Evolutionary conservation across 2,329 filamentous ascomycete genomes (phyloP).

Genomic region (Raffaelea albimanens): DNA sequence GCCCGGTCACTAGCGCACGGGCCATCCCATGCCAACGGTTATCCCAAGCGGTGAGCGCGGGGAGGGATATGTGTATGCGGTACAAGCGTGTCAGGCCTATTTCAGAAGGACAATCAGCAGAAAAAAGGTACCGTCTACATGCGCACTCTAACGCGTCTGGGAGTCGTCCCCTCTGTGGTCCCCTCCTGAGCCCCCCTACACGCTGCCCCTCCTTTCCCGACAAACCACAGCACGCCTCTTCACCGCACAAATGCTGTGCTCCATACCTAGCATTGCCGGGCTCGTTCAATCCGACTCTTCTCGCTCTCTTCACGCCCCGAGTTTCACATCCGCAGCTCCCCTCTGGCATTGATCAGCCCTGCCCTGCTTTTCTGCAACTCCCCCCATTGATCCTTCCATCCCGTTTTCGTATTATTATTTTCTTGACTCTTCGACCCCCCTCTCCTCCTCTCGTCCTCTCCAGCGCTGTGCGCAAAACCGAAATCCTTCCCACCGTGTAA

Average conservation of each 20-base stretch:
- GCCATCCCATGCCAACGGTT: background rate
- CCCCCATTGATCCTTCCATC: background rate
- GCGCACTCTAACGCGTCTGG: background rate
- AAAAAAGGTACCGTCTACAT: background rate
- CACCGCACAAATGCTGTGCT: constrained; percentile 10
- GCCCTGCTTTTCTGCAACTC: background rate
- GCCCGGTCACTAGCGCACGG: background rate
- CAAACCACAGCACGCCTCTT: background rate
- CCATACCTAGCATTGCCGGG: background rate
- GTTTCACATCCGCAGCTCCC: background rate
- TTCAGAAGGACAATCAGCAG: background rate
- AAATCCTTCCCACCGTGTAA: too few relatives aligned
- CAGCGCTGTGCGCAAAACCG: constrained; percentile 1
- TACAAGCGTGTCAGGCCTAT: constrained; percentile 2
- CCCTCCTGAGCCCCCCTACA: background rate
- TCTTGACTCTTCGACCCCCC: background rate
- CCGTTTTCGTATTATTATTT: background rate
- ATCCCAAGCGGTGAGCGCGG: background rate
- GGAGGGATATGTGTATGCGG: background rate
- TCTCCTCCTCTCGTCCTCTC: background rate
- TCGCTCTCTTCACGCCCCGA: too few relatives aligned
- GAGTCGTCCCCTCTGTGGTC: constrained; percentile 2
- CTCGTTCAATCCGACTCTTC: background rate
- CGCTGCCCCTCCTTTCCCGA: constrained; percentile 7
- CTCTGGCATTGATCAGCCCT: background rate